Base-by-base conservation (phyloP, 2,329 filamentous ascomycete species). In the Ophioceras dolichostomum region DNA sequence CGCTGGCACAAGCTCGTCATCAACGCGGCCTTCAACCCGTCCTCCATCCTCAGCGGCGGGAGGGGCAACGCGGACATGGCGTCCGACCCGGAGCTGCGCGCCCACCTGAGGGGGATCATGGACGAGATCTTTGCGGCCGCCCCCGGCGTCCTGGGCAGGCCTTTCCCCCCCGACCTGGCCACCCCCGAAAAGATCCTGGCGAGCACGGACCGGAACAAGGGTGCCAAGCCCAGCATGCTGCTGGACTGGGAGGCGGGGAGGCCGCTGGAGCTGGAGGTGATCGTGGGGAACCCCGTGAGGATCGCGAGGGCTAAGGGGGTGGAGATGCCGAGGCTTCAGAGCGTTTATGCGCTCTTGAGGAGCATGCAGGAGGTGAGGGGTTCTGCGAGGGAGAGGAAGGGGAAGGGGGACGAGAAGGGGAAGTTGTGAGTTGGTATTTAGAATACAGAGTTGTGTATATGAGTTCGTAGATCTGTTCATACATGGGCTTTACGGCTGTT, bases 1-100 rank as follows among this genome's bases (percentile, higher is more conserved):
- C 67, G 80, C 18, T 85, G 80, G 80, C 79, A 84, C 56, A 85
- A 85, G 56, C 72, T 84, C 43, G 79, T 76, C 48, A 83, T 85
- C 62, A 85, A 85, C 54, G 76, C 79, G 0, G 73, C 76, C 36
- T 81, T 84, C 68, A 85, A 85, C 57, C 79, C 80, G 0, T 78
- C 74, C 1, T 75, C 79, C 2, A 78, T 84, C 7, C 65, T 85
- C 0, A 73, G 70, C 1, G 75, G 76, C 10, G 76, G 78, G 2
- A 61, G 67, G 2, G 69, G 73, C 37, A 84, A 84, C 50, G 68
- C 74, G 32, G 69, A 71, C 43, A 83, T 85, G 74, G 18, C 74
- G 5, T 57, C 59, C 10, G 79, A 84, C 46, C 54, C 70, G 0
- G 78, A 83, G 49, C 58, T 84, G 28, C 65, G 70, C 32, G 54